phyloP scores from a whole-genome alignment of 23 red algal species.

The Gracilaria domingensis region DNA sequence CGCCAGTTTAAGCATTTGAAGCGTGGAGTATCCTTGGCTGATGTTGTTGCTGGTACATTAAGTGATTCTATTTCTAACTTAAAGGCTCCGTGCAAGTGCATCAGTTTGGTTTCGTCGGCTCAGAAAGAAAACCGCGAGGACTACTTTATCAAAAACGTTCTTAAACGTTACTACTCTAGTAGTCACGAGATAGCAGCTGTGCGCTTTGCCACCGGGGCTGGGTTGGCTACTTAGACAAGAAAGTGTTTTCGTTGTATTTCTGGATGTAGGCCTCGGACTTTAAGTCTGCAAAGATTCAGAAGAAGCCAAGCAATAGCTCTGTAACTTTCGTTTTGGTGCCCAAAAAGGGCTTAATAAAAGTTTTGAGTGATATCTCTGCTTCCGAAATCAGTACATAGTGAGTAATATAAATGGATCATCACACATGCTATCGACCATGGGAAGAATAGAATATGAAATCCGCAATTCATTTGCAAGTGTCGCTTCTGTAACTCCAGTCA shows the following conservation, averaged over 20 bases:
- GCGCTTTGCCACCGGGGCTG: background rate
- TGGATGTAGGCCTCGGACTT: background rate
- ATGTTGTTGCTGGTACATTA: too few relatives aligned
- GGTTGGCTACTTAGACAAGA: background rate
- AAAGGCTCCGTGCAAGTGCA: too few relatives aligned
- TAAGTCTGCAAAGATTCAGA: background rate
- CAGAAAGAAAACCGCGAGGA: too few relatives aligned
- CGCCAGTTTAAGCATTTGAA: too few relatives aligned
- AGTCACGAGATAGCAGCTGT: too few relatives aligned
- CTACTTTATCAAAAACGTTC: too few relatives aligned
- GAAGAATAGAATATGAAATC: constrained; percentile 85
- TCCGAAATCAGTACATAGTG: background rate
- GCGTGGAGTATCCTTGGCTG: too few relatives aligned
- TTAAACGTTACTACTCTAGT: background rate
- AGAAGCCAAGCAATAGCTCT: background rate
- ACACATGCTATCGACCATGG: constrained; percentile 88
- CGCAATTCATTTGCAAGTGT: constrained; percentile 72
- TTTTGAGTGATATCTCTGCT: background rate
- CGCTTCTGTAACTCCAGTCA: constrained; percentile 96
- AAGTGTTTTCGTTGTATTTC: background rate
- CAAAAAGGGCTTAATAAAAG: background rate
- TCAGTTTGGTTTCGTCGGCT: too few relatives aligned
- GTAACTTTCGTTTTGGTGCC: background rate
- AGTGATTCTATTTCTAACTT: too few relatives aligned
- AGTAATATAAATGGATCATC: background rate